A percentile compares a stretch with the other conserved stretches of the same genome.
Evolutionary conservation across 305 asterid genomes (phyloP).

Genomic region (Fraxinus angustifolia): DNA sequence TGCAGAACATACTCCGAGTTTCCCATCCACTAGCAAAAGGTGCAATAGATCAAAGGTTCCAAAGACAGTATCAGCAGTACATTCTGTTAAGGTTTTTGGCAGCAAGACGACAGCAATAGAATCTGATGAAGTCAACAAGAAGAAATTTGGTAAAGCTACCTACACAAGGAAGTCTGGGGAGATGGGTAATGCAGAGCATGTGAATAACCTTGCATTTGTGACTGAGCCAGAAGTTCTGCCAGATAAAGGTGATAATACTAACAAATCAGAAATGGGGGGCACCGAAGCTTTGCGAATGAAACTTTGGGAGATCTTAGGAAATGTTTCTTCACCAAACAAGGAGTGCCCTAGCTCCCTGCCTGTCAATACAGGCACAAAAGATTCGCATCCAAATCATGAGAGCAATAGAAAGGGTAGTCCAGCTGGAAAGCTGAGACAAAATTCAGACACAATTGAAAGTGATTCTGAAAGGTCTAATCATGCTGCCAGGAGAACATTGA

Average conservation of each 20-base stretch:
- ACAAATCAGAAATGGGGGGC: slow-evolving; percentile 49
- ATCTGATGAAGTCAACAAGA: slow-evolving; percentile 31
- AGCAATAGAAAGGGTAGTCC: slow-evolving; percentile 34
- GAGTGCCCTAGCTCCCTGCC: slow-evolving; percentile 31
- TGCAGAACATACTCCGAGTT: slow-evolving; percentile 41
- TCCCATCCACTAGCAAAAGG: slow-evolving; percentile 27
- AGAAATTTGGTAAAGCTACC: slow-evolving; percentile 19
- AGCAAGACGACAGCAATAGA: slow-evolving; percentile 30
- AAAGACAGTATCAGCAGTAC: slow-evolving; percentile 46
- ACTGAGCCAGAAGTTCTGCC: slow-evolving; percentile 37
- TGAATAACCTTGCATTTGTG: slow-evolving; percentile 32
- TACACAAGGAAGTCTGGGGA: slow-evolving; percentile 31
- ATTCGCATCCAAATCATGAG: slow-evolving; percentile 36
- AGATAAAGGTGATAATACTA: slow-evolving; percentile 41
- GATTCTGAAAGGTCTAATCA: slow-evolving; percentile 53
- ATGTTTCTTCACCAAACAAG: slow-evolving; percentile 58
- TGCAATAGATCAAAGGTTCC: slow-evolving; percentile 35
- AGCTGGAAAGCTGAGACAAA: slow-evolving; percentile 39
- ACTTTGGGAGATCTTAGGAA: slow-evolving; percentile 78
- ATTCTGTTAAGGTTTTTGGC: slow-evolving; percentile 37
- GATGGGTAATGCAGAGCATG: slow-evolving; percentile 31
- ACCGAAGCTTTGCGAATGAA: slow-evolving; percentile 61
- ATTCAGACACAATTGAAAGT: slow-evolving; percentile 79
- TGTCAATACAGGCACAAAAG: slow-evolving; percentile 18
- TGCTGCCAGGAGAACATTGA: slow-evolving; percentile 41